A percentile compares a stretch with the other conserved stretches of the same genome.
Evolutionary conservation across 2,329 filamentous ascomycete genomes (phyloP).

Genomic region (Bipolaris sorokiniana): DNA sequence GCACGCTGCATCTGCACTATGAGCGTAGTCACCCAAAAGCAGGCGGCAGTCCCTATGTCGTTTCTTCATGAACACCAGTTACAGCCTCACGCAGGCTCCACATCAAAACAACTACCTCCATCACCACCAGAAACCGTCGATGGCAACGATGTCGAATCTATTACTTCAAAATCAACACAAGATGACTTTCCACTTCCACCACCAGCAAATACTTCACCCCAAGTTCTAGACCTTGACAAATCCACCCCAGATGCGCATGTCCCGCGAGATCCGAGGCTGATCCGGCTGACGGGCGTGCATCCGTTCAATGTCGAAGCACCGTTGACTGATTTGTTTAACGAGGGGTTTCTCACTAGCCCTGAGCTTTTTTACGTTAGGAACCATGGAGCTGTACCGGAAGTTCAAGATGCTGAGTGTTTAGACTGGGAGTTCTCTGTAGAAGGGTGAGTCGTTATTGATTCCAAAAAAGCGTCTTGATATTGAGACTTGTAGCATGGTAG

Average conservation of each 20-base stretch:
- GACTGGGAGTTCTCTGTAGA: conserved; percentile 85
- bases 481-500: conserved; percentile 65
- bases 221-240: conserved; percentile 75
- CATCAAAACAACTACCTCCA: conserved; percentile 36
- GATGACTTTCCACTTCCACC: conserved; percentile 71
- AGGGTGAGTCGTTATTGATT: conserved; percentile 55
- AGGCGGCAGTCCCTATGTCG: conserved; percentile 23
- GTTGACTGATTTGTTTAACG: conserved; percentile 75
- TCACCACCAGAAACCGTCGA: conserved; percentile 46
- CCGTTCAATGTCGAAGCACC: conserved; percentile 92
- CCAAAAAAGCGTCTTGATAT: background rate
- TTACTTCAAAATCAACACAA: conserved; percentile 22
- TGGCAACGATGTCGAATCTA: conserved; percentile 38
- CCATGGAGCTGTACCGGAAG: conserved; percentile 80
- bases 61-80: conserved; percentile 23
- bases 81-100: conserved; percentile 25
- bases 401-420: conserved; percentile 72
- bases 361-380: conserved; percentile 93
- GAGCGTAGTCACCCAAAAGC: conserved; percentile 23
- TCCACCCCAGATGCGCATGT: conserved; percentile 86
- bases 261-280: conserved; percentile 77
- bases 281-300: conserved; percentile 85
- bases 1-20: conserved; percentile 18
- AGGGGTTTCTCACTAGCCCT: conserved; percentile 84
- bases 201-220: conserved; percentile 60